A percentile compares a stretch with the other conserved stretches of the same genome.
Evolutionary conservation across 768 basidiomycete species (phyloP).

Genomic region (Leucosporidium yakuticum): DNA sequence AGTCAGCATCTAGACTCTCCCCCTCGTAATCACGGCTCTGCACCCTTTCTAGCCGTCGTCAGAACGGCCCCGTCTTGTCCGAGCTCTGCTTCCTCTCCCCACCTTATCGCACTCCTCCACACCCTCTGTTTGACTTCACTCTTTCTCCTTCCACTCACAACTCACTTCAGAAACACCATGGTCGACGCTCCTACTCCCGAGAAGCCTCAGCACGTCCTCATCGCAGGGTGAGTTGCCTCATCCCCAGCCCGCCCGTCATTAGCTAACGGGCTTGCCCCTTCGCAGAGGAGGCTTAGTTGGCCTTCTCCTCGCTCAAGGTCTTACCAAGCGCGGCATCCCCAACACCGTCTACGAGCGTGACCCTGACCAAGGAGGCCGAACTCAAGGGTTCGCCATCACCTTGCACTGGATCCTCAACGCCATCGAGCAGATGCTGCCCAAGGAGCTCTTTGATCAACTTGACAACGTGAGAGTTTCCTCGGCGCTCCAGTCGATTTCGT

Average conservation of each 20-base stretch:
- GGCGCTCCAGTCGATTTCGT: not conserved
- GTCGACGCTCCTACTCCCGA: not conserved
- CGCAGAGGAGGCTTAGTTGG: slow-evolving; percentile 4
- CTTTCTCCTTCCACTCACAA: not conserved
- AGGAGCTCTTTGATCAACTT: slow-evolving; percentile 3
- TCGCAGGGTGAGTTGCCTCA: not conserved
- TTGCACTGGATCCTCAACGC: slow-evolving; percentile 9
- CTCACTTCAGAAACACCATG: not conserved
- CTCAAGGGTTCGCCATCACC: slow-evolving; percentile 7
- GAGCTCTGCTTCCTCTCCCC: no score
- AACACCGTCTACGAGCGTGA: slow-evolving; percentile 5
- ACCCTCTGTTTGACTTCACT: not conserved
- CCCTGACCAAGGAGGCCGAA: not conserved
- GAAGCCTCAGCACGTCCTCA: not conserved
- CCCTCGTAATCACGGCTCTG: no score
- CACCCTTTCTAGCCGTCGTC: no score
- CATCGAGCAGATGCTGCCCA: slow-evolving; percentile 6
- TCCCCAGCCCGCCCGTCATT: not conserved
- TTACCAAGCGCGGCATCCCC: slow-evolving; percentile 6
- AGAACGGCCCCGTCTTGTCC: no score
- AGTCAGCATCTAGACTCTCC: no score
- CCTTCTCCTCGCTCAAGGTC: slow-evolving; percentile 2
- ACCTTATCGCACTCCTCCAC: no score
- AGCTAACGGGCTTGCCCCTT: not conserved
- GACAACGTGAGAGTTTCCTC: not conserved